Base-by-base conservation (phyloP, 495 filamentous ascomycete species). In the Tricharina praecox region DNA sequence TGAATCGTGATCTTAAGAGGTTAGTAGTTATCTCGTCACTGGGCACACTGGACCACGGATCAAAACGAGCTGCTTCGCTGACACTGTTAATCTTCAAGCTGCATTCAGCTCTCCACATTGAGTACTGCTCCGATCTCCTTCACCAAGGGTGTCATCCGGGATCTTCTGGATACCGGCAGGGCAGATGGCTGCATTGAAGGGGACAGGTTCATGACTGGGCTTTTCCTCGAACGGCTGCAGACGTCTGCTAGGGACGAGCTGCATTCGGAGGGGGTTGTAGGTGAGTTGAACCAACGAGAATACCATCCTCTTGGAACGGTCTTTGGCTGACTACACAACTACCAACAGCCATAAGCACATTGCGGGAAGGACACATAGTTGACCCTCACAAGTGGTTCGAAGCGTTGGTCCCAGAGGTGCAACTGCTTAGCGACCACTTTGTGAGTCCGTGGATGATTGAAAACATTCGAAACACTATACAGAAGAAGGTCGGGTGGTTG, bases 401-500 rank as follows among this genome's bases (percentile, higher is more conserved):
- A 19, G 48, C 13, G 20, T 32, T 43, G 24, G 18, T 48, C n/a
- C 54, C 48, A 21, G 48, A 47, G 23, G 39, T 51, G 25, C 47
- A 42, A 15, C 33, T 52, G 11, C 42, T 59, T 28, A 47, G 41
- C n/a, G 35, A 15, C 8, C 51, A 58, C 42, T 51, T 59, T 48
- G 49, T 54, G 26, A 59, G 51, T 19, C 30, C 55, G 13, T 44
- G 36, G 8, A 58, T 54, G 16, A 49, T 59, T n/a, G 40, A 43
- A 28, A 47, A 44, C 33, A 15, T 50, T 9, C 47, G 54, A 40
- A 40, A 34, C 43, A 45, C 32, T 9, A 30, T 58, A 7, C 37
- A 40, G 9, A 45, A 52, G 11, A 35, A 47, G 13, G 47, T 59
- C 28, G 42, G 47, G 58, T 30, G 58, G 47, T 34, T 59, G 56